phyloP scores from a whole-genome alignment of 2,329 filamentous ascomycete genomes.

The Fusarium sambucinum region DNA sequence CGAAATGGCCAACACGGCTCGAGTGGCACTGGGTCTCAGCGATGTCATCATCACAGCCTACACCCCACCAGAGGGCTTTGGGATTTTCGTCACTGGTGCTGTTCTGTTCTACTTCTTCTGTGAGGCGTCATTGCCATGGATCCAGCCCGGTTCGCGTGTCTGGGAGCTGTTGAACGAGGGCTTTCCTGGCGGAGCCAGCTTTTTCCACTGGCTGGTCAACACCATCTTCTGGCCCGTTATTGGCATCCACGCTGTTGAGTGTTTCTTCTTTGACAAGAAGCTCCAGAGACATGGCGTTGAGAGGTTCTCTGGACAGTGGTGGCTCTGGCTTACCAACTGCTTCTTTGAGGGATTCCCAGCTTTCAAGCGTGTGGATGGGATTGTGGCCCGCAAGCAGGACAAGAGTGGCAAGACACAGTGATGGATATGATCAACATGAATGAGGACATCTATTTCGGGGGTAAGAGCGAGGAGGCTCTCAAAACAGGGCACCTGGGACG shows the following conservation, averaged over 20 bases:
- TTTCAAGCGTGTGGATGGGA: slow-evolving; percentile 64
- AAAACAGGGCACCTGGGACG: neutral
- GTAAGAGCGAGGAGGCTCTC: neutral
- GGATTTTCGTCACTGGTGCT: slow-evolving; percentile 65
- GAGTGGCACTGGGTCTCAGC: slow-evolving; percentile 70
- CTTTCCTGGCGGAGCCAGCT: slow-evolving; percentile 69
- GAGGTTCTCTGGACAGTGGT: slow-evolving; percentile 63
- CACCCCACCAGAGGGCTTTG: slow-evolving; percentile 56
- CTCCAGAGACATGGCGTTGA: slow-evolving; percentile 63
- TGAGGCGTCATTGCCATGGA: slow-evolving; percentile 61
- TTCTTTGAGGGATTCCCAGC: slow-evolving; percentile 67
- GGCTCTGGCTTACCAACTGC: slow-evolving; percentile 64
- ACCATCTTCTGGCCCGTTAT: slow-evolving; percentile 70
- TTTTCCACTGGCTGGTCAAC: slow-evolving; percentile 70
- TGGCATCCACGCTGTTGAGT: slow-evolving; percentile 74
- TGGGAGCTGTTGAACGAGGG: slow-evolving; percentile 63
- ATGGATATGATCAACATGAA: neutral
- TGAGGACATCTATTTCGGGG: neutral
- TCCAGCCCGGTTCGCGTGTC: slow-evolving; percentile 63
- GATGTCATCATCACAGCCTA: slow-evolving; percentile 59
- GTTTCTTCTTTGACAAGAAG: slow-evolving; percentile 63
- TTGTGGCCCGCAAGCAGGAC: slow-evolving; percentile 59
- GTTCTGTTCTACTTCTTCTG: slow-evolving; percentile 67
- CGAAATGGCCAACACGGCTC: slow-evolving; percentile 72
- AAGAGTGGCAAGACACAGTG: slow-evolving; percentile 51